Evolutionary conservation across 257 asterid genomes (phyloP), one percentile per base, ranked within the genome.

Genomic region (Forsythia suspensa): DNA sequence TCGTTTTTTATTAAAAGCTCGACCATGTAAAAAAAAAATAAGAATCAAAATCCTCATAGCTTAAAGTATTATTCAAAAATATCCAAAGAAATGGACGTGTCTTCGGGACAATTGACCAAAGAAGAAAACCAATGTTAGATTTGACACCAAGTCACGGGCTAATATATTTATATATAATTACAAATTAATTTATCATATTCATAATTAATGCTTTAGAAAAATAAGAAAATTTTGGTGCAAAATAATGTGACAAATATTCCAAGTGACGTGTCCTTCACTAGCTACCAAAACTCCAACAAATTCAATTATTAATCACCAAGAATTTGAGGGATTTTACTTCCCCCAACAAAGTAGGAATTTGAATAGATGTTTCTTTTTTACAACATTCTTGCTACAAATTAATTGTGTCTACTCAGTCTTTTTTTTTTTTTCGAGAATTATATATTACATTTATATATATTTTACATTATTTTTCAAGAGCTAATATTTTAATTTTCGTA

Each of bases 91-190:
- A 29, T 29, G 34, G 2, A 29, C 34, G 34, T 29, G 34, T 29
- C 34, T 29, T 29, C 1, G 34, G 1, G 34, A 29, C 34, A 29
- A 29, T 29, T 16, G 29, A n/a, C 65, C 65, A 55, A 55, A 55
- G 65, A 55, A 55, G 65, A 55, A 55, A 55, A n/a, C 65, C 20
- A 48, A 55, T 16, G 65, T 5, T 16, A 55, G 65, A 55, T 18
- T 61, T 61, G 69, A 61, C 69, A 61, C 8, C 37, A 61, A 61
- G 69, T 61, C 69, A 61, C 69, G 69, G 69, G 15, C 69, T 24
- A 61, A 61, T 61, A 9, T 7, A 61, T 29, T 1, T n/a, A 46
- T 46, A 13, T 6, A 37, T 24, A 61, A 21, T 24, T 61, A 61
- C 38, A 24, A 61, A 61, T n/a, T n/a, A n/a, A n/a, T 8, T 24